Base-by-base conservation (phyloP, 1,284 basidiomycete genomes). In the Schizophyllum commune region DNA sequence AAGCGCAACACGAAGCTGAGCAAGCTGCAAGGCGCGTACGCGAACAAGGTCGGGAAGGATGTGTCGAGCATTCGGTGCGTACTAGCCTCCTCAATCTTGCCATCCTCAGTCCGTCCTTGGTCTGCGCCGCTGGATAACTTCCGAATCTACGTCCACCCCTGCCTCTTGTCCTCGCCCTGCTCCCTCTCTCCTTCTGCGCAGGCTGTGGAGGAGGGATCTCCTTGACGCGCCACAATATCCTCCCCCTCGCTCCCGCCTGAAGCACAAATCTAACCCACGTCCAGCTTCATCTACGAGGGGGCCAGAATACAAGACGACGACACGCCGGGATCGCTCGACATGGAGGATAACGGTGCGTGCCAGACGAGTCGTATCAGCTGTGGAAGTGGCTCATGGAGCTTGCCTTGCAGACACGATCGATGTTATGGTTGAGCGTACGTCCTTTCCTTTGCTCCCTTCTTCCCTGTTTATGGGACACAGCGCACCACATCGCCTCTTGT, bases 21-120 rank as follows among this genome's bases (percentile, higher is more conserved):
- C 79, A 98, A 98, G 80, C 84, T 98, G 27, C 88, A 96, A 77
- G 88, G 85, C 66, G 95, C 95, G 22, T 98, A 98, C 76, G 95
- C 95, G 60, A 86, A 83, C 72, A 94, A 96, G 72, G 94, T 97
- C 55, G 95, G 94, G 65, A 96, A 96, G 77, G 91, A 94, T 66
- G 88, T 92, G 17, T 68, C 70, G 68, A 91, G 87, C 67, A 94
- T 96, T 70, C 88, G 93, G 93, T 96, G 67, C 68, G 89, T 79
- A 15, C 63, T 56, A 27, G 33, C 27, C 55, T 53, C 19, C 39
- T 9, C 53, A 22, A 27, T 34, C 22, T 58, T 19, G 15, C 5
- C 55, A 21, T 32, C 21, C 32, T 32, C 27, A 32, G 22, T 21
- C 33, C 52, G n/a, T 15, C 52, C 33, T 55, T 54, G 57, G 52